Evolutionary conservation across 106 monocot species (phyloP).

Genomic region (Platanthera guangdongensis): DNA sequence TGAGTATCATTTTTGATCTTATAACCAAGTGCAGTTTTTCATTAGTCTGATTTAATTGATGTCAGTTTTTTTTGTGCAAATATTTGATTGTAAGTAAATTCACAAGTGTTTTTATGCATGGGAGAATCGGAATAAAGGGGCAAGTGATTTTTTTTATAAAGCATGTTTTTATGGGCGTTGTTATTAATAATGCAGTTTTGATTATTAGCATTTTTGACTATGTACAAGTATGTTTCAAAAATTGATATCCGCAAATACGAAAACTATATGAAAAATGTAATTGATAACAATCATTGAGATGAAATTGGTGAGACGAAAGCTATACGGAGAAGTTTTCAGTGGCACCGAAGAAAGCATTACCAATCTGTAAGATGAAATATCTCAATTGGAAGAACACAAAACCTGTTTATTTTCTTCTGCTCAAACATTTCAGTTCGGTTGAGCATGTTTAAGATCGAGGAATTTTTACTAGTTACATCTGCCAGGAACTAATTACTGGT

Average conservation of each 20-base stretch:
- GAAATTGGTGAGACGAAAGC: too few species aligned
- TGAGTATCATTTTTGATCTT: slow-evolving; percentile 27
- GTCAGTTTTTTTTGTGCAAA: background rate
- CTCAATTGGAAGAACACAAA: slow-evolving; percentile 59
- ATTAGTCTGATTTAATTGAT: slow-evolving; percentile 3
- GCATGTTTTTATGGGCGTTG: too few species aligned
- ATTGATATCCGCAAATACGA: too few species aligned
- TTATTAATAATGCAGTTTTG: too few species aligned
- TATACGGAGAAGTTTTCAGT: slow-evolving; percentile 41
- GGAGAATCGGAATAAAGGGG: too few species aligned
- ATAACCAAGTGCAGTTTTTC: background rate
- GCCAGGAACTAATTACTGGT: slow-evolving; percentile 62
- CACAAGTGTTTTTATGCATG: too few species aligned
- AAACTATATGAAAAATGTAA: too few species aligned
- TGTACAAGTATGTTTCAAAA: too few species aligned
- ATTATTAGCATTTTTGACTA: too few species aligned
- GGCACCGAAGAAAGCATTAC: slow-evolving; percentile 55
- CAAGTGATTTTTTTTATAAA: too few species aligned
- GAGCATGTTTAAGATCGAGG: slow-evolving; percentile 56
- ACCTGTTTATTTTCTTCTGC: slow-evolving; percentile 84
- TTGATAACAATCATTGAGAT: too few species aligned
- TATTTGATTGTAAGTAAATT: too few species aligned
- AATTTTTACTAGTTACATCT: slow-evolving; percentile 96
- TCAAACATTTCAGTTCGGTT: slow-evolving; percentile 67
- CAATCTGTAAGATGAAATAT: slow-evolving; percentile 59